phyloP scores from a whole-genome alignment of 306 rosid species.

The Quercus engelmannii region DNA sequence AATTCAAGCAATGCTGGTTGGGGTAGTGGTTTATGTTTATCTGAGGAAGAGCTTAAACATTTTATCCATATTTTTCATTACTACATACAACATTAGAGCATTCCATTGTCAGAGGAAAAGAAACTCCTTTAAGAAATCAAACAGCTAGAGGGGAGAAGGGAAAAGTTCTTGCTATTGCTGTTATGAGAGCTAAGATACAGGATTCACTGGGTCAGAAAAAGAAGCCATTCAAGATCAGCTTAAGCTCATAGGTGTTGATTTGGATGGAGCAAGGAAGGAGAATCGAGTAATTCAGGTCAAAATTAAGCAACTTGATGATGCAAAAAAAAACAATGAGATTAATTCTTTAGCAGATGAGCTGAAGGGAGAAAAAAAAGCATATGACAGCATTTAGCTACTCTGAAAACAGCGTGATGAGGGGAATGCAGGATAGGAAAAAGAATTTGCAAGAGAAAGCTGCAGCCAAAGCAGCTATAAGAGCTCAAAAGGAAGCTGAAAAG shows the following conservation, averaged over 20 bases:
- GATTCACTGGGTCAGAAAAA: constrained; percentile 31
- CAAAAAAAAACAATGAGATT: constrained; percentile 43
- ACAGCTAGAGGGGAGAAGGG: constrained; percentile 91
- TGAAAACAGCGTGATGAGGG: constrained; percentile 74
- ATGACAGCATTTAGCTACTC: constrained; percentile 58
- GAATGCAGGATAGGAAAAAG: constrained; percentile 78
- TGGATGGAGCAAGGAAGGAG: constrained; percentile 89
- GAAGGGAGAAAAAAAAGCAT: constrained; percentile 56
- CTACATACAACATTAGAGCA: constrained; percentile 94
- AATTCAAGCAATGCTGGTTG: constrained; percentile 54
- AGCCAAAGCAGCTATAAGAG: constrained; percentile 66
- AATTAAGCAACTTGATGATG: constrained; percentile 80
- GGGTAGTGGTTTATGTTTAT: constrained; percentile 68
- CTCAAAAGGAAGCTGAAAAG: constrained; percentile 87
- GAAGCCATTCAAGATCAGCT: constrained; percentile 73
- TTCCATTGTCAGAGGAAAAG: constrained; percentile 83
- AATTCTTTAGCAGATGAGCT: constrained; percentile 66
- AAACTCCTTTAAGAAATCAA: constrained; percentile 82
- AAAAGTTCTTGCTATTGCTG: too few relatives aligned
- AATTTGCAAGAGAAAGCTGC: constrained; percentile 82
- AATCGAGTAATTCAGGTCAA: constrained; percentile 65
- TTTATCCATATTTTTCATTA: constrained; percentile 62
- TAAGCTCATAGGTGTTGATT: constrained; percentile 85
- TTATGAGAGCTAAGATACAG: too few relatives aligned
- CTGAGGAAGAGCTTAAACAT: constrained; percentile 84